Evolutionary conservation across 306 rosid genomes (phyloP).

Genomic region (Ormosia semicastrata): DNA sequence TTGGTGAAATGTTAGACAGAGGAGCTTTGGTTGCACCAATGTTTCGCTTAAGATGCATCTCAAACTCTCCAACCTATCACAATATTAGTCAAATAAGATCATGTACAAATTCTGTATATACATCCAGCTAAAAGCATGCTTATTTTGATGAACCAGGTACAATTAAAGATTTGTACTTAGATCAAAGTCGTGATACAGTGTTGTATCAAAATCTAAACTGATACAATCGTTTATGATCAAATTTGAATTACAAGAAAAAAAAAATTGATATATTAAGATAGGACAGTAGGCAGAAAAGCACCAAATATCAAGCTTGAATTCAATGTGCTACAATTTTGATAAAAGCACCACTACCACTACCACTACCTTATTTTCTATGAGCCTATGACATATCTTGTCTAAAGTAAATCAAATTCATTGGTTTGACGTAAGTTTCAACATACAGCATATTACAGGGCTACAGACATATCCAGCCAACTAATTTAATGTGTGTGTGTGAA

Average conservation of each 20-base stretch:
- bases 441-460: constrained; percentile 14
- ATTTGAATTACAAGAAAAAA: background rate
- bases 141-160: background rate
- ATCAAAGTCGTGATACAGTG: background rate
- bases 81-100: constrained; percentile 21
- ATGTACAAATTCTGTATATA: background rate
- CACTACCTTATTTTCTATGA: constrained; percentile 11
- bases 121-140: constrained; percentile 15
- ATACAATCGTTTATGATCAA: constrained; percentile 1
- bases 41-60: constrained; percentile 92
- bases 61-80: constrained; percentile 89
- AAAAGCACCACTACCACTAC: background rate
- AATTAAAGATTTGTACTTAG: background rate
- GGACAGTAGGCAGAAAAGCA: constrained; percentile 23
- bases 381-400: constrained; percentile 10
- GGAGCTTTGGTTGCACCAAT: constrained; percentile 68
- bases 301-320: constrained; percentile 17
- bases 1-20: constrained; percentile 69
- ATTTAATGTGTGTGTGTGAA: background rate
- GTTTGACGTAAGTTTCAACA: background rate
- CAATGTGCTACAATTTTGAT: constrained; percentile 15
- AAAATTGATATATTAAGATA: background rate
- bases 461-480: constrained; percentile 11
- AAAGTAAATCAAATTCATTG: constrained; percentile 11
- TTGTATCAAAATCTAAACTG: background rate